Percentiles rank a stretch among this genome's conserved stretches.
These are phyloP conservation scores for Naegleria lovaniensis DNA, from an alignment of 208 protist species.

Conservation along the genomic window DNA sequence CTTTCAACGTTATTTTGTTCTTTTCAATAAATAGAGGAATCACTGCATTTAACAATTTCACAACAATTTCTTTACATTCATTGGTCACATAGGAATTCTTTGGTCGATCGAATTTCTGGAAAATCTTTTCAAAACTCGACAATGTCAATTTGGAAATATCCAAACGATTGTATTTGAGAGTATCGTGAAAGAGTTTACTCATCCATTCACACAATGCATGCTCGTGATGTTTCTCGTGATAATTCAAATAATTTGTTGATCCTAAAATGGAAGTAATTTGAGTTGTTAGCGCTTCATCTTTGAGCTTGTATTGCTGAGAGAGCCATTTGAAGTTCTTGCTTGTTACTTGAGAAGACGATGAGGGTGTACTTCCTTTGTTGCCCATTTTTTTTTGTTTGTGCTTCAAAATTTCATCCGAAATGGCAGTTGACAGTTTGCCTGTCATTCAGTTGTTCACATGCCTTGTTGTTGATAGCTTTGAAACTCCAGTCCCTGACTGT, in stretches of 20 bases:
- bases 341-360: background rate
- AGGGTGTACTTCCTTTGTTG: background rate
- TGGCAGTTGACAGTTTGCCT: background rate
- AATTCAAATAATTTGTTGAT: background rate
- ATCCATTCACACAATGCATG: background rate
- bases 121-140: background rate
- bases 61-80: background rate
- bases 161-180: background rate
- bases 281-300: background rate
- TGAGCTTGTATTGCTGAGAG: background rate
- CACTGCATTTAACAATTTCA: background rate
- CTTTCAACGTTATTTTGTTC: background rate
- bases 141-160: background rate
- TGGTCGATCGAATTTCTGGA: background rate
- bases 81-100: background rate
- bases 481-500: too few relatives aligned
- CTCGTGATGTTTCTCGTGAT: too few relatives aligned
- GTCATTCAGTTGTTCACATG: too few relatives aligned
- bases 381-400: background rate
- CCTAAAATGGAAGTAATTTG: background rate
- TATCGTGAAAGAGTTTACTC: background rate
- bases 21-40: background rate
- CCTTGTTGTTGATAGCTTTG: too few relatives aligned
- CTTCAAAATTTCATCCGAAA: background rate
- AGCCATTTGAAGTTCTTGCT: background rate